phyloP scores from a whole-genome alignment of 495 filamentous ascomycete genomes.

The Penicillium silybi region DNA sequence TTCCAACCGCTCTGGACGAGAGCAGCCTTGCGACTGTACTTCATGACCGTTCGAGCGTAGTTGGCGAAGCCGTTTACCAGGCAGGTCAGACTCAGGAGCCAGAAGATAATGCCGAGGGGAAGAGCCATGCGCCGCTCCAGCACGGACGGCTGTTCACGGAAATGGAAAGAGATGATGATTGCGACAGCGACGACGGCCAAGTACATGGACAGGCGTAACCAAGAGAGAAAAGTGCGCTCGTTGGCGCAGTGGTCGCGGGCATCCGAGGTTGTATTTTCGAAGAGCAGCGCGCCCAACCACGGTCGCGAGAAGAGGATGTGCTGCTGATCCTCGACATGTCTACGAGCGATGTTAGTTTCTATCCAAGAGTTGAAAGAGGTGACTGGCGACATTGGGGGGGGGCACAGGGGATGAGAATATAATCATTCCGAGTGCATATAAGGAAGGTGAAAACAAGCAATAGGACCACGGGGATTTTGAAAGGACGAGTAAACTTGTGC shows the following conservation, averaged over 20 bases:
- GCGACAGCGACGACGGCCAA: slow-evolving; percentile 85
- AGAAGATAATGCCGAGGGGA: slow-evolving; percentile 86
- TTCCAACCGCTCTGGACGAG: slow-evolving; percentile 93
- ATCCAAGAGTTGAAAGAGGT: not conserved
- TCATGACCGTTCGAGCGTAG: slow-evolving; percentile 82
- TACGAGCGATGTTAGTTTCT: slow-evolving; percentile 4
- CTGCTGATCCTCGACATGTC: slow-evolving; percentile 29
- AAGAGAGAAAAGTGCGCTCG: slow-evolving; percentile 80
- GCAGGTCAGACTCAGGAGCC: slow-evolving; percentile 72
- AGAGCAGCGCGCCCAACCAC: slow-evolving; percentile 71
- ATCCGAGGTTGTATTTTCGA: slow-evolving; percentile 85
- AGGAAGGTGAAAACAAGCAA: not conserved
- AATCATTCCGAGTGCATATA: not conserved
- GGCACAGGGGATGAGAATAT: not conserved
- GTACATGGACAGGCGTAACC: slow-evolving; percentile 87
- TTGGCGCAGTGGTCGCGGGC: slow-evolving; percentile 65
- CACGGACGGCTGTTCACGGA: slow-evolving; percentile 64
- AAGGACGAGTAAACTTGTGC: not conserved
- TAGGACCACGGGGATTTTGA: not conserved
- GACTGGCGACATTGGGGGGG: not conserved
- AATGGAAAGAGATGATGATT: slow-evolving; percentile 89
- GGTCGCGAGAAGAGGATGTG: slow-evolving; percentile 68
- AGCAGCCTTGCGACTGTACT: slow-evolving; percentile 72
- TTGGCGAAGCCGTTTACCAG: slow-evolving; percentile 75
- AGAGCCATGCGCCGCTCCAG: slow-evolving; percentile 72